Evolutionary conservation across 1,284 basidiomycete genomes (phyloP), one percentile per base, ranked within the genome.

Genomic region (Spongispora temasekensis): DNA sequence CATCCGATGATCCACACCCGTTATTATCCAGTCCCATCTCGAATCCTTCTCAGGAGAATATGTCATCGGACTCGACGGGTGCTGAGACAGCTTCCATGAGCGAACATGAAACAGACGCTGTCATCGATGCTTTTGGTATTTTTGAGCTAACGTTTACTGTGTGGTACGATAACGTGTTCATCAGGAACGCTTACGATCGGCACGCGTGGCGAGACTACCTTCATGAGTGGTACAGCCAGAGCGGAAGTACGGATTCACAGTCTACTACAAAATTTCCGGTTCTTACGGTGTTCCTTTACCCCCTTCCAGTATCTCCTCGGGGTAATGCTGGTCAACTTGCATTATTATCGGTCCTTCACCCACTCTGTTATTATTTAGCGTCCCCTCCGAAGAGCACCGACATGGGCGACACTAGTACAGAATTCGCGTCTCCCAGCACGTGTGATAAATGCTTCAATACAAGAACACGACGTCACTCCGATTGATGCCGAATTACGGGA

Each of bases 201-300:
- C 13, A 67, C 78, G 30, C 72, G 81, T 46, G 86, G 85, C 0
- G 84, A 84, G 67, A 77, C 82, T 2, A 78, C 72, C 46, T 89
- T 86, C 68, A 79, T 85, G 62, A 86, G 88, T 19, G 79, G 82
- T 59, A 88, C 86, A 3, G 84, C 88, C 2, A 80, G 86, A 25
- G 80, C 85, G 37, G 88, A 90, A 78, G 87, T 87, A 66, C 57
- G 77, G 67, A n/a, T 5, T 61, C 53, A 31, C 12, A 35, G 1
- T 27, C 32, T 30, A 12, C 27, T 15, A 40, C 15, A 56, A 59
- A 28, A 35, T 63, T 56, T 48, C n/a, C 25, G 23, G 31, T 57
- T 52, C 55, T 62, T 21, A 62, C 21, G 6, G 1, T n/a, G 2
- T 59, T 40, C 44, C 32, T 28, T 51, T 6, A n/a, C n/a, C 21